phyloP scores from a whole-genome alignment of 768 basidiomycete species.

The Phallus indusiatus region DNA sequence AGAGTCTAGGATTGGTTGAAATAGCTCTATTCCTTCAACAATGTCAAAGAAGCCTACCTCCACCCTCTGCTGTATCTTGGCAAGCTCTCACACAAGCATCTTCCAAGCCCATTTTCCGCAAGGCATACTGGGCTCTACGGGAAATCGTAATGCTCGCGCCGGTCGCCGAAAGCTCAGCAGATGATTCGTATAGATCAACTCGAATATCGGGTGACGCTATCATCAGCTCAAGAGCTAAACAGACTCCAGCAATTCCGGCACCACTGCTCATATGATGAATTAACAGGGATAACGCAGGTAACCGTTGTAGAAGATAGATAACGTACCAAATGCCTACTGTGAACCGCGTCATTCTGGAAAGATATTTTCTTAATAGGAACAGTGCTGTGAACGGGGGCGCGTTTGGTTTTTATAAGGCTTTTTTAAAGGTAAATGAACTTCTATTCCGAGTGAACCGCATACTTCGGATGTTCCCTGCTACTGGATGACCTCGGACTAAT shows the following conservation, averaged over 20 bases:
- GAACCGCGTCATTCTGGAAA: background rate
- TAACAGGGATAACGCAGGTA: too few relatives aligned
- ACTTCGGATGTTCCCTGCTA: background rate
- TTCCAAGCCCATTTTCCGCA: conserved; percentile 18
- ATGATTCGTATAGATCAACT: conserved; percentile 25
- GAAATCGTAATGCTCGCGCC: conserved; percentile 33
- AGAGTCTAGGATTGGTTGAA: background rate
- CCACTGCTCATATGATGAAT: conserved; percentile 10
- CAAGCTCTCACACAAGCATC: conserved; percentile 6
- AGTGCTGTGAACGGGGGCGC: too few relatives aligned
- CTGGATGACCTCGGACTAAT: background rate
- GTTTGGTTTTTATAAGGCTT: too few relatives aligned
- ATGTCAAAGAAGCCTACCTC: background rate
- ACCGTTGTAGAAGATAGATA: background rate
- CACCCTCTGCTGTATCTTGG: background rate
- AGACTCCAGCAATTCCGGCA: conserved; percentile 24
- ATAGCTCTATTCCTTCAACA: background rate
- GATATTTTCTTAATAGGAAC: background rate
- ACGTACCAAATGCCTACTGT: background rate
- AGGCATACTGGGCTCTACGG: conserved; percentile 19
- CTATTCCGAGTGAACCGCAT: background rate
- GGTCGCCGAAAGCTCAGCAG: conserved; percentile 37
- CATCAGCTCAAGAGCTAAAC: conserved; percentile 21
- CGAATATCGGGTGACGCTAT: conserved; percentile 18
- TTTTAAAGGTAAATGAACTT: too few relatives aligned